phyloP scores from a whole-genome alignment of 2,329 filamentous ascomycete genomes.

The Ilyonectria sp. region DNA sequence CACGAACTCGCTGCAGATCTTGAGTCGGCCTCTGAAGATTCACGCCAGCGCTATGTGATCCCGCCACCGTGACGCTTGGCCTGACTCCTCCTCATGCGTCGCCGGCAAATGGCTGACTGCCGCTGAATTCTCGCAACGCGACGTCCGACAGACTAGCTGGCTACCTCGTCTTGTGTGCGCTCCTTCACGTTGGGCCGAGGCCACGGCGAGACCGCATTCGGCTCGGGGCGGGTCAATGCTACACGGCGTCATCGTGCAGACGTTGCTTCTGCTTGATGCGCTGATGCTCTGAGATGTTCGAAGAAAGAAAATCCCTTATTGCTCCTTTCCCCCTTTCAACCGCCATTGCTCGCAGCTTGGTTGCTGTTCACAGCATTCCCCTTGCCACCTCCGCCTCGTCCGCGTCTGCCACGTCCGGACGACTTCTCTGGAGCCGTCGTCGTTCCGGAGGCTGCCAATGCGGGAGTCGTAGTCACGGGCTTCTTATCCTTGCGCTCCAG shows the following conservation, averaged over 20 bases:
- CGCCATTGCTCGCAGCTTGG: constrained; percentile 37
- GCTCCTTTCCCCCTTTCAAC: constrained; percentile 33
- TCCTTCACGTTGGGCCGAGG: constrained; percentile 10
- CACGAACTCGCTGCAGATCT: constrained; percentile 8
- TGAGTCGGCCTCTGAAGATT: constrained; percentile 6
- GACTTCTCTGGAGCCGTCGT: constrained; percentile 48
- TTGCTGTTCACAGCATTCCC: constrained; percentile 42
- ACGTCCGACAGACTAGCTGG: constrained; percentile 2
- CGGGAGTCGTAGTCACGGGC: constrained; percentile 42
- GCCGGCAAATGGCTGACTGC: constrained; percentile 4
- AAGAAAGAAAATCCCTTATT: constrained; percentile 26
- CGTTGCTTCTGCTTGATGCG: constrained; percentile 15
- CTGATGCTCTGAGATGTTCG: constrained; percentile 27
- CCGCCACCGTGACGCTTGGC: constrained; percentile 10
- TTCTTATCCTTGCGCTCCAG: constrained; percentile 82
- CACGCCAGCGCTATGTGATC: constrained; percentile 15
- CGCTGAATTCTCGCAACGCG: constrained; percentile 9
- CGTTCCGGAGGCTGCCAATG: constrained; percentile 35
- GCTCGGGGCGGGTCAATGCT: constrained; percentile 5
- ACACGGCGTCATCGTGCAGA: constrained; percentile 5
- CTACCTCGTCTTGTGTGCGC: constrained; percentile 5
- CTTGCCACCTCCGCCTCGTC: constrained; percentile 51
- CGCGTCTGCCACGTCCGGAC: constrained; percentile 52
- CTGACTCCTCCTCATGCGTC: constrained; percentile 7
- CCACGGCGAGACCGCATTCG: constrained; percentile 16